phyloP scores from a whole-genome alignment of 495 filamentous ascomycete species.

The Podospora appendiculata region DNA sequence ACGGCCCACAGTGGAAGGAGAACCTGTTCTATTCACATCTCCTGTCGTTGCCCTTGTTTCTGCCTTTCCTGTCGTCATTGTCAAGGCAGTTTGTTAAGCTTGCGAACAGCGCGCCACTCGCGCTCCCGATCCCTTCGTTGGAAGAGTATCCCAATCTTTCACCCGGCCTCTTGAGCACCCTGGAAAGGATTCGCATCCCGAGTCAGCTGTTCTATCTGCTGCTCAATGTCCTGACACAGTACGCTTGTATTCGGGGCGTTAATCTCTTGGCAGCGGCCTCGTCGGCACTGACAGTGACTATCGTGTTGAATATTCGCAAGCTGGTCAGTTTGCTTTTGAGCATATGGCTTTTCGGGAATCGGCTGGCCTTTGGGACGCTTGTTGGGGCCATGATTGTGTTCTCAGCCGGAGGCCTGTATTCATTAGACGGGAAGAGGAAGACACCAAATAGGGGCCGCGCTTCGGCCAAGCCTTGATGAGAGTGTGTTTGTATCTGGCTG shows the following conservation, averaged over 20 bases:
- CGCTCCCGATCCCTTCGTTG: slow-evolving; percentile 26
- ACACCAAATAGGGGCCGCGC: slow-evolving; percentile 10
- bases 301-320: slow-evolving; percentile 92
- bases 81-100: slow-evolving; percentile 41
- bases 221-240: slow-evolving; percentile 86
- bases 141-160: slow-evolving; percentile 19
- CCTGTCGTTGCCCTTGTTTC: slow-evolving; percentile 63
- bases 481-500: neutral
- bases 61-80: slow-evolving; percentile 48
- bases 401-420: slow-evolving; percentile 79
- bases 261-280: slow-evolving; percentile 80
- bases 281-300: slow-evolving; percentile 89
- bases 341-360: slow-evolving; percentile 88
- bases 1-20: slow-evolving; percentile 90
- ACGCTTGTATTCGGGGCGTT: slow-evolving; percentile 88
- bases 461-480: slow-evolving; percentile 13
- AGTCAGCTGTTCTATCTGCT: slow-evolving; percentile 63
- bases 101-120: slow-evolving; percentile 38
- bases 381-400: slow-evolving; percentile 81
- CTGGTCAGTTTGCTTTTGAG: slow-evolving; percentile 85
- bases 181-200: slow-evolving; percentile 46
- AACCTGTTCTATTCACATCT: slow-evolving; percentile 91
- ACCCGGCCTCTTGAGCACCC: slow-evolving; percentile 19
- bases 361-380: slow-evolving; percentile 63
- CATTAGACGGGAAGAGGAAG: slow-evolving; percentile 54